Evolutionary conservation across 2,329 filamentous ascomycete genomes (phyloP), one percentile per base, ranked within the genome.

Genomic region (Fusarium continuum): DNA sequence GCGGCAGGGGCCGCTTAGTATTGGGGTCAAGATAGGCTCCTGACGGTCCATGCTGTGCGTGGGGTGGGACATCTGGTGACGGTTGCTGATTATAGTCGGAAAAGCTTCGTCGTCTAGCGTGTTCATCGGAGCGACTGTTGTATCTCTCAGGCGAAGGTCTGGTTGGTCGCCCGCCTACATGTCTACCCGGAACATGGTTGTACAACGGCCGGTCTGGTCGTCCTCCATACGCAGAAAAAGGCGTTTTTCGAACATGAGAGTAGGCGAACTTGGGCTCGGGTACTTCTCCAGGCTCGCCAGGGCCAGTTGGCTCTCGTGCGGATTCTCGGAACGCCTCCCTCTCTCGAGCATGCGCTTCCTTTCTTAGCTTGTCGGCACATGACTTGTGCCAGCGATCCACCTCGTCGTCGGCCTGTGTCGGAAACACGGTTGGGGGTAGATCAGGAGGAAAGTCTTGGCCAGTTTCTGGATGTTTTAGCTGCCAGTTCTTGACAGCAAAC

Each of bases 301-400:
- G 74, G 59, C 59, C 77, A 22, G 50, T 36, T 16, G 64, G 43
- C 16, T 69, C 63, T 28, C 49, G 49, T 13, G 61, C 45, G 23
- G 47, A 39, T 40, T 65, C 61, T 16, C 63, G 41, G 11, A 49
- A 41, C 11, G 64, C 43, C 65, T 79, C 74, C 34, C 76, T 74
- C 45, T 75, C 73, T 5, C 75, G 75, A 10, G 78, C 63, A 26
- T 60, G 76, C 3, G 82, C 81, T 66, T 93, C 88, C 52, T 84
- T 81, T 60, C 88, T 85, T 43, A 97, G 77, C 66, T 85, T 87
- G 55, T 89, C 83, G 29, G 88, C 90, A 53, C 96, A 93, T 3
- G 83, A 81, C 66, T 91, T 87, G 73, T 98, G 93, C 94, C 95
- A 99, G 55, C 83, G 81, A 51, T 93, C 87, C 77, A 97, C 93